A percentile compares a stretch with the other conserved stretches of the same genome.
Conservation (phyloP, 805 yeast species). For the Hanseniaspora pseudoguilliermondii region DNA sequence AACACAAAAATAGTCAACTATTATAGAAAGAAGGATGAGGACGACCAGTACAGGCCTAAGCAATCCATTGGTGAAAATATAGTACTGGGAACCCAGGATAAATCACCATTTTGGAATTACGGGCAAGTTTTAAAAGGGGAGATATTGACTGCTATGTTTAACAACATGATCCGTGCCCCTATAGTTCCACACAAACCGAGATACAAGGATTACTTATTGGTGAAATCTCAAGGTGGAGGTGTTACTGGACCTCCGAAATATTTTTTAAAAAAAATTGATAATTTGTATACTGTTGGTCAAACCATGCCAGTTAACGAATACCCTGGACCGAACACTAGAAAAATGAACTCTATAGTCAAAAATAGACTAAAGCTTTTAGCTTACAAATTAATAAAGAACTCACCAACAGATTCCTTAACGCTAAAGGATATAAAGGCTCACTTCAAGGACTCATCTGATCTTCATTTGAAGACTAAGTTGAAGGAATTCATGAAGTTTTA, state of each 20-base stretch:
- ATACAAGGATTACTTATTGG: conserved; percentile 66
- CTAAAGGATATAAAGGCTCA: conserved; percentile 82
- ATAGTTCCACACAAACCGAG: conserved; percentile 72
- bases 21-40: conserved; percentile 69
- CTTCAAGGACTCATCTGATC: conserved; percentile 93
- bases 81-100: conserved; percentile 88
- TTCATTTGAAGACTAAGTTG: conserved; percentile 89
- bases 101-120: conserved; percentile 96
- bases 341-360: conserved; percentile 84
- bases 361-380: conserved; percentile 90
- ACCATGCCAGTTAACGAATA: conserved; percentile 84
- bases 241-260: conserved; percentile 44
- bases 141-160: conserved; percentile 84
- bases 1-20: conserved; percentile 86
- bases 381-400: conserved; percentile 67
- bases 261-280: conserved; percentile 55
- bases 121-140: conserved; percentile 93
- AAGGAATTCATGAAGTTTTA: conserved; percentile 98
- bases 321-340: conserved; percentile 95
- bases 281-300: conserved; percentile 80
- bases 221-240: conserved; percentile 75
- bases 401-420: conserved; percentile 57
- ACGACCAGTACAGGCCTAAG: conserved; percentile 78
- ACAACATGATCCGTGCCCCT: conserved; percentile 86
- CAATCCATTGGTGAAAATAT: conserved; percentile 86